phyloP scores from a whole-genome alignment of 257 asterid species.

The Ilex aquifolium region DNA sequence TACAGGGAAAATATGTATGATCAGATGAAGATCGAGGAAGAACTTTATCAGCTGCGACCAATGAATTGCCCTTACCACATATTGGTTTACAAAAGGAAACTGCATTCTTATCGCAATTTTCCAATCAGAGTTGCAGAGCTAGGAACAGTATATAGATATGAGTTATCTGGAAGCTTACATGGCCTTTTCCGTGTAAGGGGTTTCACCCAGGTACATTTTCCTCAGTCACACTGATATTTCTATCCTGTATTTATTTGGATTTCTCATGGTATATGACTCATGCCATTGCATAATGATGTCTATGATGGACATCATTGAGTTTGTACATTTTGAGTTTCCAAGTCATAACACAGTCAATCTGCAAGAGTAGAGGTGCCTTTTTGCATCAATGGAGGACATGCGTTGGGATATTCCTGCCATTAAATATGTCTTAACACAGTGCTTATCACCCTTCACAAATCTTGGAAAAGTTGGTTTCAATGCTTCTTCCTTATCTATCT shows the following conservation, averaged over 20 bases:
- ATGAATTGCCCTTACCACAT: slow-evolving; percentile 99
- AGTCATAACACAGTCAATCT: no score
- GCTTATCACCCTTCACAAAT: no score
- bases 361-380: no score
- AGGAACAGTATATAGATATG: slow-evolving; percentile 94
- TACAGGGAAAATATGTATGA: slow-evolving; percentile 94
- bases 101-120: slow-evolving; percentile 81
- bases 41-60: slow-evolving; percentile 95
- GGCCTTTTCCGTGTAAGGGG: slow-evolving; percentile 98
- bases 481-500: no score
- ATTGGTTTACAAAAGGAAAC: slow-evolving; percentile 69
- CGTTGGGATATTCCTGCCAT: no score
- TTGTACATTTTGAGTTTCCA: no score
- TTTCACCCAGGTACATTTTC: slow-evolving; percentile 72
- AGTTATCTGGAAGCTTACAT: slow-evolving; percentile 94
- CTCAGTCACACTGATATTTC: neutral
- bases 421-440: no score
- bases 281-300: no score
- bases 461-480: no score
- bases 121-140: slow-evolving; percentile 97
- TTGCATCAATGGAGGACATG: no score
- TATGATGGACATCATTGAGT: no score
- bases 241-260: neutral
- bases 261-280: no score
- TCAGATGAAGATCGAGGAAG: slow-evolving; percentile 89